Evolutionary conservation across 2,329 filamentous ascomycete species (phyloP), one percentile per base, ranked within the genome.

Genomic region (Beauveria medogensis): DNA sequence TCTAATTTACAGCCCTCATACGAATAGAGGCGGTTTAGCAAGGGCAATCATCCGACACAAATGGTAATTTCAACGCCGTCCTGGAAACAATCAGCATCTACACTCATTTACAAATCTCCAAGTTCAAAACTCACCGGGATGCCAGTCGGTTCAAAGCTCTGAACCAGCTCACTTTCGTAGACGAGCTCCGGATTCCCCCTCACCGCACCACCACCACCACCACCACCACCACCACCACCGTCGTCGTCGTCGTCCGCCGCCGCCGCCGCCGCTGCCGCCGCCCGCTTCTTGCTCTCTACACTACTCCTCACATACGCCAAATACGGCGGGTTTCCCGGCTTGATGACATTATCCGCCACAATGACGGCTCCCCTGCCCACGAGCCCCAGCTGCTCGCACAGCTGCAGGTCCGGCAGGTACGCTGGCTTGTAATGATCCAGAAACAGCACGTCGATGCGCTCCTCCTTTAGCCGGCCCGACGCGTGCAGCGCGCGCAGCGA

Each of bases 351-450:
- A 68, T 91, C 87, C 1, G 87, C 88, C 0, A 82, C 85, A 22
- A 89, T 73, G 0, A 89, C 80, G 1, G 81, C 82, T 0, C 89
- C 89, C 0, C 80, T 78, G 0, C 76, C 77, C 3, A 94, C 77
- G 41, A 93, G 70, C 0, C 80, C 81, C 5, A 92, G 75, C 44
- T 88, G 80, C 74, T 94, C 90, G 69, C 87, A 90, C 0, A 92
- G 79, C 74, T 91, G 91, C 63, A 93, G 73, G 67, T 94, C 91
- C 0, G 82, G 80, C 1, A 82, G 83, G 70, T 93, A 94, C 0
- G 86, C 82, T 0, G 88, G 87, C 72, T 93, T 92, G 73, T 88
- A 87, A 71, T 94, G 90, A 68, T 94, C 91, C 41, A 94, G 75
- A 71, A 94, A 93, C 72, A 92, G 77, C 44, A 92, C 74, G 66